Evolutionary conservation across 306 rosid species (phyloP), one percentile per base, ranked within the genome.

Genomic region (Styphnolobium japonicum): DNA sequence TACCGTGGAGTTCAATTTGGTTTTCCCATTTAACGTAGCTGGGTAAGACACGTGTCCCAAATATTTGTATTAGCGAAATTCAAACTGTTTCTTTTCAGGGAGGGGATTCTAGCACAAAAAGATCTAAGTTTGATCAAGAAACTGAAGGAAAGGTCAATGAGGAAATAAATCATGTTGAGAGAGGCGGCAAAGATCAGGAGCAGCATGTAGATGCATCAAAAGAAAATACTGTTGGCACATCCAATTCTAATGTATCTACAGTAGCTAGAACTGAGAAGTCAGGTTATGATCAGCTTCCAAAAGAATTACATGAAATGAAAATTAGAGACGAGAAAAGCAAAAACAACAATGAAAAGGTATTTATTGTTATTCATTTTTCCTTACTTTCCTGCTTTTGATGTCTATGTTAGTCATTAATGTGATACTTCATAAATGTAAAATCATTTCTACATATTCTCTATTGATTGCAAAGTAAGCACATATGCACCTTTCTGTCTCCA

Each of bases 211-310:
- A 85, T 60, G 66, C 87, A 7, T 81, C 91, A 36, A 43, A 46
- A 71, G 96, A 77, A 82, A 75, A 83, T 74, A 83, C 72, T 45
- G 82, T 81, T 7, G 80, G 84, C 77, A 78, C 88, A 40, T 82
- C 83, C 33, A 71, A 42, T 76, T 87, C 93, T 27, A 67, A 65
- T 73, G 75, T 48, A 46, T 67, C 95, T 65, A 76, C 77, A 0
- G 73, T 71, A 33, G 80, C 87, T 71, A 84, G 80, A 68, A 27
- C 71, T 29, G 96, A 88, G 58, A 90, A 84, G 68, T 77, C 93
- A 36, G 76, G 92, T 84, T 65, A 16, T 72, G 90, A 92, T 80
- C 90, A 89, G 71, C 97, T 90, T 67, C 98, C 97, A 6, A 88
- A 84, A 46, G 97, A 92, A 82, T 71, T 89, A 89, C 79, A 80